Base-by-base conservation (phyloP, 768 basidiomycete species). In the Tricholoma hemisulphureum region DNA sequence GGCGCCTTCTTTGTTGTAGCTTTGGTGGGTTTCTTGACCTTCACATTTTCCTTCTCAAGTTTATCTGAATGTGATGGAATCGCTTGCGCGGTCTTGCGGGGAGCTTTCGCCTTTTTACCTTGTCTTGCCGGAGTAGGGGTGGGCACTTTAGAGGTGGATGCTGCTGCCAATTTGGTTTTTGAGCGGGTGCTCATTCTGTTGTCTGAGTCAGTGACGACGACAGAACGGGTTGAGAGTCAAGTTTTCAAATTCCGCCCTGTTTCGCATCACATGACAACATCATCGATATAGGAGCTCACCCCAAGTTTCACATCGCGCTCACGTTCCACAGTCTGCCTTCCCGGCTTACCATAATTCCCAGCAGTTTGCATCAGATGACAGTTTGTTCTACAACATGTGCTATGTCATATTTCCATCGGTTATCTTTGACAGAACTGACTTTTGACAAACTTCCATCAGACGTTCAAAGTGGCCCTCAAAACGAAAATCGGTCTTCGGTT, bases 181-280 rank as follows among this genome's bases (percentile, higher is more conserved):
- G 80, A 73, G 58, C 80, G 79, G 53, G 77, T 77, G 51, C 75
- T 76, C 80, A 82, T 82, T 56, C 23, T 35, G 56, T 50, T 5
- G 29, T 18, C 51, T 29, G 39, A 21, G 52, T 53, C 57, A 32
- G 51, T 53, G 31, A 32, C 32, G 49, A 39, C 51, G 24, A 28
- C 18, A 37, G 56, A 34, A 34, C 14, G 28, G 34, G 45, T 35
- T 55, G 55, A n/a, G 34, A 50, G 46, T 34, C 23, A 37, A 34
- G 51, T 28, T 51, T 52, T 51, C 4, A 37, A 51, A 51, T 50
- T 41, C 49, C 56, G 49, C 41, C 14, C 28, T 11, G 16, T 18
- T 51, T 57, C 56, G 9, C 56, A 57, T 52, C 56, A 57, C 56
- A 51, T 57, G 56, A 51, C 23, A 29, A 48, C 6, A n/a, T n/a